phyloP scores from a whole-genome alignment of 75 land plant species.

The Picea sitchensis region DNA sequence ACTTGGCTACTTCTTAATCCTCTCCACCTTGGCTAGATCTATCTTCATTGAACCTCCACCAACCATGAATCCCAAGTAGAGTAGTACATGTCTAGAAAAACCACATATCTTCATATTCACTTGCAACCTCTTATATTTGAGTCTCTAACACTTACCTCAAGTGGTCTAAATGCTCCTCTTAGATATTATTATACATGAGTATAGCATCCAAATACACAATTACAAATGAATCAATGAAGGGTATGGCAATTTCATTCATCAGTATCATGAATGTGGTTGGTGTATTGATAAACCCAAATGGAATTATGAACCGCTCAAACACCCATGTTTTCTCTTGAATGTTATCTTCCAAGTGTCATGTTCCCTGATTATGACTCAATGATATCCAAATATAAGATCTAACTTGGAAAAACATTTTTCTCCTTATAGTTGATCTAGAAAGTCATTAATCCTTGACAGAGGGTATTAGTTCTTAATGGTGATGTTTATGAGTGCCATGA shows the following conservation, averaged over 20 bases:
- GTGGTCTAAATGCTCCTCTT: background rate
- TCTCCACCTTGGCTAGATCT: too few species aligned
- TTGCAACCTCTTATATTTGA: background rate
- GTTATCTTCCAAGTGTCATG: constrained; percentile 8
- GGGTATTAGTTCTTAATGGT: constrained; percentile 14
- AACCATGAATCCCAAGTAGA: too few species aligned
- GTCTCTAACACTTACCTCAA: background rate
- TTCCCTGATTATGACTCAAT: background rate
- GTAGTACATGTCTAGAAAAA: background rate
- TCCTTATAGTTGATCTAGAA: background rate
- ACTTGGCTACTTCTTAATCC: too few species aligned
- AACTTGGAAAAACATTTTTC: background rate
- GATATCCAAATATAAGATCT: background rate
- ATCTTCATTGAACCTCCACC: too few species aligned
- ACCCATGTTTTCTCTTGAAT: constrained; percentile 2
- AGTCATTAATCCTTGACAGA: background rate
- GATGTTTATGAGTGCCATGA: background rate
- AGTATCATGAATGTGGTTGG: background rate
- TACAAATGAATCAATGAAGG: background rate
- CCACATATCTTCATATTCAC: background rate
- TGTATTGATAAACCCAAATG: constrained; percentile 11
- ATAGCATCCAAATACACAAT: constrained; percentile 5
- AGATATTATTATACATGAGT: background rate
- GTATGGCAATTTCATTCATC: constrained; percentile 1
- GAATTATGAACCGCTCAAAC: constrained; percentile 14